Conservation (phyloP, 2,329 filamentous ascomycete species). For the Cercospora sp. region DNA sequence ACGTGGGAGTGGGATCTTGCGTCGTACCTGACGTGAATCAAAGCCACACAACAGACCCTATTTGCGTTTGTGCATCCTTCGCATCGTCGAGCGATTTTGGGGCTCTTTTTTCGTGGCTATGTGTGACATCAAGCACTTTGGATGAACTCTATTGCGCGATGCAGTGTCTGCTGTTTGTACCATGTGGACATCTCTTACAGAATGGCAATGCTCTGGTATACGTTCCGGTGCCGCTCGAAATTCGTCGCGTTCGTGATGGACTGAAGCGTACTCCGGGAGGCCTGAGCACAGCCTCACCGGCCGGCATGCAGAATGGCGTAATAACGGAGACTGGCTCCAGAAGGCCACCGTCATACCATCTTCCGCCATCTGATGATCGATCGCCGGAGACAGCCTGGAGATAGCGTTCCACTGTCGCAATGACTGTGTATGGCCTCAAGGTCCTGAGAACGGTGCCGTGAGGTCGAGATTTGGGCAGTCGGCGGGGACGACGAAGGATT, state of each 20-base stretch:
- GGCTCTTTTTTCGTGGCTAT: constrained; percentile 9
- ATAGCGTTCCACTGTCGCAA: not conserved
- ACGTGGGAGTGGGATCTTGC: constrained; percentile 8
- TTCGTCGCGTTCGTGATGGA: not conserved
- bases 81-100: not conserved
- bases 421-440: not conserved
- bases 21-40: constrained; percentile 20
- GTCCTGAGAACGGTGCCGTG: not conserved
- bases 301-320: constrained; percentile 16
- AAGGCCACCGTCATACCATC: not conserved
- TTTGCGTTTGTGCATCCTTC: constrained; percentile 6
- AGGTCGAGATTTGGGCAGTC: not conserved
- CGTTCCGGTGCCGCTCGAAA: not conserved
- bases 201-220: not conserved
- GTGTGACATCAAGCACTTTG: constrained; percentile 5
- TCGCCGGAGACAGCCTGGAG: not conserved
- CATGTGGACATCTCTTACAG: not conserved
- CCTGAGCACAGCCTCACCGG: constrained; percentile 20
- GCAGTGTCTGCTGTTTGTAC: not conserved
- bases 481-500: not conserved
- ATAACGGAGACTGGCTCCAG: not conserved
- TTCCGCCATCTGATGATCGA: not conserved
- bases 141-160: not conserved
- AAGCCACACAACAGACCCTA: constrained; percentile 19
- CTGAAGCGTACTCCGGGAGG: not conserved